phyloP scores from a whole-genome alignment of 176 grass and related monocot genomes.

The Oryza glumipatula region DNA sequence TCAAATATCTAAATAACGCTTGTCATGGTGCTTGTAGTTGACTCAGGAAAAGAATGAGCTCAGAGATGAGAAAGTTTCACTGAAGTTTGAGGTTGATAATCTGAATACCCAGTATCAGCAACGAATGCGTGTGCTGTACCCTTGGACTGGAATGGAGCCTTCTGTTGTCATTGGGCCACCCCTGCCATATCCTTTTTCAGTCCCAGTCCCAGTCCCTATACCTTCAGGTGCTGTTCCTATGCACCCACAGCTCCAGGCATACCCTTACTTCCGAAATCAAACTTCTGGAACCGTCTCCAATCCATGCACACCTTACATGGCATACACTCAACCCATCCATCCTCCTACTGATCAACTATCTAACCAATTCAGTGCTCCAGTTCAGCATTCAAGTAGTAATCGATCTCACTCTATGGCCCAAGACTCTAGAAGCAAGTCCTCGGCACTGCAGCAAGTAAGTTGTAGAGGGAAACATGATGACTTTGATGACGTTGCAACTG shows the following conservation, averaged over 20 bases:
- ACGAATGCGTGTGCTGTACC: conserved; percentile 61
- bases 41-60: conserved; percentile 87
- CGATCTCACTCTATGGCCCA: conserved; percentile 41
- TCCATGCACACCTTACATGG: conserved; percentile 48
- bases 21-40: conserved; percentile 57
- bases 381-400: conserved; percentile 49
- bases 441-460: conserved; percentile 43
- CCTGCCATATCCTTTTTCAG: conserved; percentile 63
- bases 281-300: conserved; percentile 43
- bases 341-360: conserved; percentile 57
- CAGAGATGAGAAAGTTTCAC: conserved; percentile 76
- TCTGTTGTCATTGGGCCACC: conserved; percentile 68
- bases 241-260: conserved; percentile 63
- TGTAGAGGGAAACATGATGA: conserved; percentile 56
- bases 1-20: conserved; percentile 17
- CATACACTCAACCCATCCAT: conserved; percentile 52
- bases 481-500: conserved; percentile 77
- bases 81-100: conserved; percentile 83
- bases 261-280: conserved; percentile 59
- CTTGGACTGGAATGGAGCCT: conserved; percentile 78
- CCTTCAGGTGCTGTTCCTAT: conserved; percentile 65
- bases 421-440: conserved; percentile 62
- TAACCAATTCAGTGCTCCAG: conserved; percentile 46
- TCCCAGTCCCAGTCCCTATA: conserved; percentile 68
- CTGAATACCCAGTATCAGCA: conserved; percentile 78